Evolutionary conservation across 2,329 filamentous ascomycete genomes (phyloP), one percentile per base, ranked within the genome.

Genomic region (Alternaria infectoria): DNA sequence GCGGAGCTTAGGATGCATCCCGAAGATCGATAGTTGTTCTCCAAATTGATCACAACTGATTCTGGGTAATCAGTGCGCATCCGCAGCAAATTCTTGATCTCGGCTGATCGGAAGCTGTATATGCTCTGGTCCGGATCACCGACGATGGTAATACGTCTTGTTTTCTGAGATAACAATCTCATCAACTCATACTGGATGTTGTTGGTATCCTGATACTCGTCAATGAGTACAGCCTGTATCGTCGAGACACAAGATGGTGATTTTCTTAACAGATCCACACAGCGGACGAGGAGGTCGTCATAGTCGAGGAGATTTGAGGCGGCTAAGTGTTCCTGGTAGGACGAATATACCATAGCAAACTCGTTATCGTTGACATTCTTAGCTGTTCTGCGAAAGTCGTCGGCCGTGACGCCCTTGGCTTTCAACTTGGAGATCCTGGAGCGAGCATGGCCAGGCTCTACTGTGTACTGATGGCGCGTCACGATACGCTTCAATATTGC

Each of bases 191-290:
- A 98, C 79, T 99, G 95, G 5, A 97, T 90, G 19, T 93, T 88
- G 76, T 98, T 99, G 8, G 95, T 98, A 80, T 99, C 95, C 80
- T 99, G 95, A 67, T 97, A 99, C 76, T 99, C 95, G 77, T 99
- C 95, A 66, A 99, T 96, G 49, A 99, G 85, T 7, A 98, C 93
- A 0, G 93, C 89, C 78, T 97, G 90, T 17, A 99, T 89, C 70
- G 97, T 97, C 13, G 90, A 90, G 4, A 97, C 94, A 73, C 94
- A 97, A 13, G 87, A 84, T 0, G 94, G 93, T 69, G 92, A 87
- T 19, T 85, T 83, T 62, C 86, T 86, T 19, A 99, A 85, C 11
- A 99, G 85, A 62, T 96, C 89, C 9, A 92, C 90, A 69, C 94
- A 97, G 70, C 89, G 88, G 13, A 97, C 85, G 6, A 99, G 86